Conservation (phyloP, 305 asterid genomes). For the Galium porrigens region DNA sequence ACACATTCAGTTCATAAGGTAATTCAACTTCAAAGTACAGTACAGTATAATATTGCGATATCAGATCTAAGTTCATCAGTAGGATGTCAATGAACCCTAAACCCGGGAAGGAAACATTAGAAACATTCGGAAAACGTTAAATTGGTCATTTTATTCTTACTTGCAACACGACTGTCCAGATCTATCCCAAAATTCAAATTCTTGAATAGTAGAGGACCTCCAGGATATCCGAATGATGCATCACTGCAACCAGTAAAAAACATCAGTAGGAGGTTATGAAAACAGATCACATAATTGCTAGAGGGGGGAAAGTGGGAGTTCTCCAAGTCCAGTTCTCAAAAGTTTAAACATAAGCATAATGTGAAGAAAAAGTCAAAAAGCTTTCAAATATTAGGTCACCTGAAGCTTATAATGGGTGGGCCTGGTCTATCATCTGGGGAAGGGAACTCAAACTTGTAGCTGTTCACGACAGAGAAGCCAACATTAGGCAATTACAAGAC, state of each 20-base stretch:
- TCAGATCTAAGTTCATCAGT: background rate
- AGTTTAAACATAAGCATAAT: background rate
- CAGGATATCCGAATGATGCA: conserved; percentile 97
- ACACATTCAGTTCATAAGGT: background rate
- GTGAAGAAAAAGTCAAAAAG: conserved; percentile 8
- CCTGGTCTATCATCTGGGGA: conserved; percentile 99
- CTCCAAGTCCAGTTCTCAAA: conserved; percentile 8
- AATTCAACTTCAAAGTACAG: background rate
- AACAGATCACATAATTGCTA: background rate
- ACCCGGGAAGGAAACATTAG: background rate
- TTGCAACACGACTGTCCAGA: conserved; percentile 86
- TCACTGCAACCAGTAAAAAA: conserved; percentile 50
- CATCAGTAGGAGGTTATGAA: conserved; percentile 1
- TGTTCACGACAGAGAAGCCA: conserved; percentile 25
- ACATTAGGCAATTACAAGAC: background rate
- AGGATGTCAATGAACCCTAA: background rate
- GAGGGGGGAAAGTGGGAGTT: conserved; percentile 3
- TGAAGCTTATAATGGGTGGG: conserved; percentile 94
- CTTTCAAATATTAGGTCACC: conserved; percentile 30
- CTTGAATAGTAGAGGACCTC: conserved; percentile 71
- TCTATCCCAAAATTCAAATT: conserved; percentile 94
- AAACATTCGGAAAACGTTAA: background rate
- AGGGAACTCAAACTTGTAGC: conserved; percentile 96
- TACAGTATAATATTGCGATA: background rate
- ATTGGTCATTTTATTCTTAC: conserved; percentile 37